Percentiles rank a stretch among this genome's conserved stretches.
Evolutionary conservation across 2,329 filamentous ascomycete genomes (phyloP).

Genomic region (Annulohypoxylon truncatum): DNA sequence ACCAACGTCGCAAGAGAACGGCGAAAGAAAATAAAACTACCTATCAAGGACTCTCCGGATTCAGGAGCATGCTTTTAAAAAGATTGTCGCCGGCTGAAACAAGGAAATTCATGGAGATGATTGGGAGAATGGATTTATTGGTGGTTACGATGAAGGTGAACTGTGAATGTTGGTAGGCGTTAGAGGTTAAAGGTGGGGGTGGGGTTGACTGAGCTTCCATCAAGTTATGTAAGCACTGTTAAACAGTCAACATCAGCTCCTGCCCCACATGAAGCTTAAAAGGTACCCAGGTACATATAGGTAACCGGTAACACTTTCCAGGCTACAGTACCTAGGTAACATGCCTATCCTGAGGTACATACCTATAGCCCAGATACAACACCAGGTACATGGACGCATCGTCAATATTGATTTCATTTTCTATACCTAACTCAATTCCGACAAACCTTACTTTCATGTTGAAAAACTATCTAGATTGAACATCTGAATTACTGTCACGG

Average conservation of each 20-base stretch:
- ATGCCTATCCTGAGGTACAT: too few relatives aligned
- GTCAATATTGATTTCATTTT: too few relatives aligned
- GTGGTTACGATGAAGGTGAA: not conserved
- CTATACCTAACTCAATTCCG: too few relatives aligned
- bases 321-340: too few relatives aligned
- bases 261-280: not conserved
- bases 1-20: constrained; percentile 2
- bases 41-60: constrained; percentile 6
- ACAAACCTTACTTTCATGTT: too few relatives aligned
- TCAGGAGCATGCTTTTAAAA: constrained; percentile 8
- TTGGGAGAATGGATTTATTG: not conserved
- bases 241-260: too few relatives aligned
- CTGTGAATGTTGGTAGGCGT: not conserved
- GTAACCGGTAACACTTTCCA: too few relatives aligned
- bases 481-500: too few relatives aligned
- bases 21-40: constrained; percentile 1
- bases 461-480: too few relatives aligned
- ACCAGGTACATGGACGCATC: too few relatives aligned
- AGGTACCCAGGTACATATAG: not conserved
- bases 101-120: not conserved
- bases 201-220: not conserved
- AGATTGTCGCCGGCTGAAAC: not conserved
- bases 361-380: too few relatives aligned
- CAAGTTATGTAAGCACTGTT: too few relatives aligned
- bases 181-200: not conserved